Evolutionary conservation across 441 rosid species (phyloP).

Genomic region (Eruca vesicaria): DNA sequence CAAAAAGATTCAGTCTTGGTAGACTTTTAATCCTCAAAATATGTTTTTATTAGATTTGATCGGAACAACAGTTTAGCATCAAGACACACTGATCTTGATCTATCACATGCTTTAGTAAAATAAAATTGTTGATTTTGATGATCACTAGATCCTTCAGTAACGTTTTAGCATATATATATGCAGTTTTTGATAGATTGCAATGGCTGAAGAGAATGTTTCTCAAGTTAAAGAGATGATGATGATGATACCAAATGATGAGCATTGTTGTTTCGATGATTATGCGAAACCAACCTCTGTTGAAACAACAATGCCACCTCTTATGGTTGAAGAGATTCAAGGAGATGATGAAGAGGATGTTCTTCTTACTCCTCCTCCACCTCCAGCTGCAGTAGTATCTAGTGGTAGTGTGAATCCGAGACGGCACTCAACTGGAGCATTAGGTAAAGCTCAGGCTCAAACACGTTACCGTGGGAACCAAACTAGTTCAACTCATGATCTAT

Average conservation of each 20-base stretch:
- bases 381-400: conserved; percentile 1
- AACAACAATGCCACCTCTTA: neutral
- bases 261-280: conserved; percentile 28
- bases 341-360: conserved; percentile 12
- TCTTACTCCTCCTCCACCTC: conserved; percentile 15
- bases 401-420: conserved; percentile 16
- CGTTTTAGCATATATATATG: neutral
- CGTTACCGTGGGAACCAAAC: conserved; percentile 33
- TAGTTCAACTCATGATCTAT: conserved; percentile 34
- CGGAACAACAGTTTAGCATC: conserved; percentile 13
- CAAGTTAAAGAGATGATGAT: conserved; percentile 19
- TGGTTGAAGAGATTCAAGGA: neutral
- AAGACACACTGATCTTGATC: conserved; percentile 5
- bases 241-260: conserved; percentile 19
- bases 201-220: conserved; percentile 30
- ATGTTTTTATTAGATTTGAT: neutral
- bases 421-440: conserved; percentile 1
- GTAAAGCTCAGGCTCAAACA: conserved; percentile 25
- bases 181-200: conserved; percentile 22
- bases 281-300: conserved; percentile 8
- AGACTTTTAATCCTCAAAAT: neutral
- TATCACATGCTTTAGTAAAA: neutral
- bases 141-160: neutral
- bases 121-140: neutral
- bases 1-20: neutral